Base-by-base conservation (phyloP, 495 filamentous ascomycete genomes). In the Xylaria cubensis region DNA sequence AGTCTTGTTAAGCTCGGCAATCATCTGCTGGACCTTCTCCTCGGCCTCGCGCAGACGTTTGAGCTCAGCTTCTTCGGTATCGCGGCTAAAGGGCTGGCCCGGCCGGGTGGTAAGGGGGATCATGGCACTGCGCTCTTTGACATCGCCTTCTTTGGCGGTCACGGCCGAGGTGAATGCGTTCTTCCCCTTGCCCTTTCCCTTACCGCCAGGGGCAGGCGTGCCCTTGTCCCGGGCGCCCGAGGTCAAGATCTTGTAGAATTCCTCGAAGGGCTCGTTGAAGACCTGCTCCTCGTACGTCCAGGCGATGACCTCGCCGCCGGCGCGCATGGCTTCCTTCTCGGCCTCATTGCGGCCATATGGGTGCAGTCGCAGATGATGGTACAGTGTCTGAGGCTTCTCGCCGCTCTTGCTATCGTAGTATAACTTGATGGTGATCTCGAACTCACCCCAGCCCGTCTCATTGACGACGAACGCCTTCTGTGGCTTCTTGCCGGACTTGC, bases 391-490 rank as follows among this genome's bases (percentile, higher is more conserved):
- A 13, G 95, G 92, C 81, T 98, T 98, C 83, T 98, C 96, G 76
- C 86, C 87, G 44, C 90, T 91, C 75, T 97, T 92, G 26, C 91
- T 89, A 26, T 93, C 88, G 81, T 97, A 98, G 84, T 94, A 95
- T 0, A 99, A 83, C 77, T 97, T 93, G 78, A 99, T 92, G 70
- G 93, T 91, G 73, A 98, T 95, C 77, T 96, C 92, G 84, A 99
- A 99, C 84, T 97, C 96, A 75, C 96, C 96, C 94, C 95, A 99
- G 48, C 96, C 96, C 0, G 95, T 97, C 82, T 98, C 96, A 64
- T 86, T 86, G 56, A 98, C 92, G 79, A 92, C 88, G 80, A 97
- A 98, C 36, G 64, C 71, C 19, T 69, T 69, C 24, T 72, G 72
- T 6, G 75, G 74, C 73, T 76, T 76, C 3, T 74, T 51, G 19